Base-by-base conservation (phyloP, 1,139 yeast species). In the Pichia sp. region DNA sequence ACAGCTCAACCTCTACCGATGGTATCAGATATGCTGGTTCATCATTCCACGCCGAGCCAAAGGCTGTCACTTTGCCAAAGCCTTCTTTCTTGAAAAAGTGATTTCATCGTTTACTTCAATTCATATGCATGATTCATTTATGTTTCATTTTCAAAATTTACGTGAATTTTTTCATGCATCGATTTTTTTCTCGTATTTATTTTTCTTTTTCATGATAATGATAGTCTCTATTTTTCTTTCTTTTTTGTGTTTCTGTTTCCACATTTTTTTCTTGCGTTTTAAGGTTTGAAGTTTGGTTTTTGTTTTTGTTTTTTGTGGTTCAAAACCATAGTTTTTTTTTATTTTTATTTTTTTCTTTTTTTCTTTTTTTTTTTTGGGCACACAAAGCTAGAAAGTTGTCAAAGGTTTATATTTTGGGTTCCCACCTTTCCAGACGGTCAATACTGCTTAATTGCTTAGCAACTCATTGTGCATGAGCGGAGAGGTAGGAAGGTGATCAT, bases 11-110 rank as follows among this genome's bases (percentile, higher is more conserved):
- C 26, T 45, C 54, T 16, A 45, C 54, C 8, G 48, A 51, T 11
- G 38, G 34, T 47, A n/a, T 43, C 31, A 66, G 67, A 45, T 80
- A 79, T 66, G 85, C 85, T 52, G 85, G 85, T 16, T 77, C 84
- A 45, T 77, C 84, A 44, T 80, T 80, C 64, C 81, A 78, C 66
- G 76, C 81, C 26, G 78, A 83, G 19, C 85, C 85, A 0, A 80
- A 80, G 45, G 84, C 84, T 4, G 69, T 79, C 59, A 77, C 79
- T 42, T 73, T 80, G 58, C 84, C 84, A 34, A 80, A 79, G 61
- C 85, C 85, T 7, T 74, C 81, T 4, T 80, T 80, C 63, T 49
- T 67, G 45, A 52, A 59, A 45, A 62, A 72, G 58, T 65, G 61
- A 59, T 58, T 48, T 50, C 42, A 40, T 16, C 8, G 23, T 6